phyloP scores from a whole-genome alignment of 2,329 filamentous ascomycete species.

The Plectosphaerella sp. region DNA sequence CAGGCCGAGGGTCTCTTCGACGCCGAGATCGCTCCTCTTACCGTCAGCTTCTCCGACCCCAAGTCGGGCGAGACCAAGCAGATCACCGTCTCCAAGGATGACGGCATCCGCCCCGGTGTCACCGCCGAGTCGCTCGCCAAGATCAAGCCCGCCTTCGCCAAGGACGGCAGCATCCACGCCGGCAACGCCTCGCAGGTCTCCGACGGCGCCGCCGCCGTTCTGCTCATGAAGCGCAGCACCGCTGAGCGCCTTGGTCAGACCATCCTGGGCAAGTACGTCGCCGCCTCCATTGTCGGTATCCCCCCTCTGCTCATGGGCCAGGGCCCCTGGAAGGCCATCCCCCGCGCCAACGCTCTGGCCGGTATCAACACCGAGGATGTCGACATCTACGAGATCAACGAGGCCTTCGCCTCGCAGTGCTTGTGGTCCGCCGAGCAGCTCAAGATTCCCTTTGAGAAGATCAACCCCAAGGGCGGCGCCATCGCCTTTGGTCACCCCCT shows the following conservation, averaged over 20 bases:
- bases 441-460: slow-evolving; percentile 75
- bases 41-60: slow-evolving; percentile 82
- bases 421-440: slow-evolving; percentile 91
- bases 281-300: slow-evolving; percentile 81
- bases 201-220: slow-evolving; percentile 89
- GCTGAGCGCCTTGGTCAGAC: slow-evolving; percentile 83
- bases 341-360: slow-evolving; percentile 82
- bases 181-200: slow-evolving; percentile 96
- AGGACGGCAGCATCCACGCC: slow-evolving; percentile 90
- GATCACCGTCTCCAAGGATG: slow-evolving; percentile 79
- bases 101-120: slow-evolving; percentile 80
- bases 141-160: slow-evolving; percentile 85
- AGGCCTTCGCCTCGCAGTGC: slow-evolving; percentile 95
- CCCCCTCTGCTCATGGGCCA: slow-evolving; percentile 93
- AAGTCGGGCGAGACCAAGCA: slow-evolving; percentile 84
- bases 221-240: slow-evolving; percentile 91
- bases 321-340: slow-evolving; percentile 93
- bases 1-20: slow-evolving; percentile 88
- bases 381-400: slow-evolving; percentile 98
- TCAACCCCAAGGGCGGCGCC: slow-evolving; percentile 95
- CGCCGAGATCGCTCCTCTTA: slow-evolving; percentile 84
- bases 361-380: slow-evolving; percentile 86
- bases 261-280: slow-evolving; percentile 89
- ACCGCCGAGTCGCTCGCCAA: slow-evolving; percentile 86
- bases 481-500: slow-evolving; percentile 96